Conservation (phyloP, 768 basidiomycete species). For the Crucibulum laeve region DNA sequence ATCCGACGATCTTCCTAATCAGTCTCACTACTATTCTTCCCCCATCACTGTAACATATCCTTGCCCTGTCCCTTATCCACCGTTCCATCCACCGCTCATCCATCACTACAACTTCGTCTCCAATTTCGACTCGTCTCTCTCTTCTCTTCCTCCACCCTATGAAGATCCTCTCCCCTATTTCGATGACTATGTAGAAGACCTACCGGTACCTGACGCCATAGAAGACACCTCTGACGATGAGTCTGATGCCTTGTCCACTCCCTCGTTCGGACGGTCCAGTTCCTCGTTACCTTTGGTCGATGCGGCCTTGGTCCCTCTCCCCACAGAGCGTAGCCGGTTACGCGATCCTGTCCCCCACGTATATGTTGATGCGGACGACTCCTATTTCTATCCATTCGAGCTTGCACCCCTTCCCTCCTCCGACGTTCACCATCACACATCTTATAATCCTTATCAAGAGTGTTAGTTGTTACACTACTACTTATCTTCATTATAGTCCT, state of each 20-base stretch:
- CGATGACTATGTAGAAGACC: slow-evolving; percentile 59
- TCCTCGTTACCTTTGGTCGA: slow-evolving; percentile 50
- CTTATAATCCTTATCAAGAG: slow-evolving; percentile 58
- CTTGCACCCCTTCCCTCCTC: slow-evolving; percentile 71
- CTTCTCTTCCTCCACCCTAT: slow-evolving; percentile 38
- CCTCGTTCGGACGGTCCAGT: slow-evolving; percentile 53
- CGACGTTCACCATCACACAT: slow-evolving; percentile 40
- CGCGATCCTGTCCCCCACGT: slow-evolving; percentile 51
- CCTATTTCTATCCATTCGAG: slow-evolving; percentile 62
- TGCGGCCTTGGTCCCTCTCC: slow-evolving; percentile 45
- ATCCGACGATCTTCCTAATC: slow-evolving; percentile 66
- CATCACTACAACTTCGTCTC: slow-evolving; percentile 48
- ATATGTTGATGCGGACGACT: slow-evolving; percentile 57
- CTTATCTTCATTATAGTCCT: slow-evolving; percentile 21
- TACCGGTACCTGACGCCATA: slow-evolving; percentile 74
- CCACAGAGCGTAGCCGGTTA: slow-evolving; percentile 44
- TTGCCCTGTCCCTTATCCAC: slow-evolving; percentile 66
- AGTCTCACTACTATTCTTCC: slow-evolving; percentile 40
- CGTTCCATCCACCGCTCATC: slow-evolving; percentile 53
- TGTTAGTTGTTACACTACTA: slow-evolving; percentile 44
- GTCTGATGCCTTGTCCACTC: slow-evolving; percentile 66
- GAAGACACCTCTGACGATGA: slow-evolving; percentile 86
- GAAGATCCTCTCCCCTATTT: slow-evolving; percentile 60
- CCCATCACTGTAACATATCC: slow-evolving; percentile 42
- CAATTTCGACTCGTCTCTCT: slow-evolving; percentile 39